phyloP scores from a whole-genome alignment of 306 rosid genomes.

The Sphenostylis stenocarpa region DNA sequence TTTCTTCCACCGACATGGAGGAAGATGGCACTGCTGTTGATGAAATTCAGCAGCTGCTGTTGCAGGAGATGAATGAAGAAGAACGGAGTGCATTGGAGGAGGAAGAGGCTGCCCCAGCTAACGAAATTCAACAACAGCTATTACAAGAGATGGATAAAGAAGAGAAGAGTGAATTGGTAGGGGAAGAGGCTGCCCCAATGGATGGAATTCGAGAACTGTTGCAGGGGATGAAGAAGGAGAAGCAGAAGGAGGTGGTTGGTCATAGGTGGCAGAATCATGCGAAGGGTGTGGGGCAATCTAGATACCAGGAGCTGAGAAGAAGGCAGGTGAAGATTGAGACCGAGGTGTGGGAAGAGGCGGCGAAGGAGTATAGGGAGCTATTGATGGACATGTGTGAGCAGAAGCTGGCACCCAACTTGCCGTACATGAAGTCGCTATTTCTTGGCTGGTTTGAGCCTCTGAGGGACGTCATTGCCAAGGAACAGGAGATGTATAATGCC shows the following conservation, averaged over 20 bases:
- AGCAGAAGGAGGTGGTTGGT: constrained; percentile 31
- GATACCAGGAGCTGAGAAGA: constrained; percentile 51
- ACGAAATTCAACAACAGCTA: constrained; percentile 49
- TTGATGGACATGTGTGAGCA: constrained; percentile 90
- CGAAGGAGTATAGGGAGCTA: constrained; percentile 77
- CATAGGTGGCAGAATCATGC: constrained; percentile 30
- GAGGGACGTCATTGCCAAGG: constrained; percentile 61
- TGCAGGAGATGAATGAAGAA: neutral
- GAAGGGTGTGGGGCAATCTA: constrained; percentile 47
- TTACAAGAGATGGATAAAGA: constrained; percentile 54
- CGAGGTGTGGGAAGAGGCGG: constrained; percentile 82
- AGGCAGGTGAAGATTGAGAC: constrained; percentile 90
- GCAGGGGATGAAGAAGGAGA: constrained; percentile 56
- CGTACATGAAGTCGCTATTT: constrained; percentile 81
- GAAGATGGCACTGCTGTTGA: constrained; percentile 54
- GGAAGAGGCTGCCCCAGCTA: constrained; percentile 53
- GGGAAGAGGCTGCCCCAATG: constrained; percentile 52
- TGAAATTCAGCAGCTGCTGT: constrained; percentile 15
- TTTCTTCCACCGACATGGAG: constrained; percentile 67
- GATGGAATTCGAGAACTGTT: constrained; percentile 54
- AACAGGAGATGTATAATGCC: constrained; percentile 52
- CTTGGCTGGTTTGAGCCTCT: constrained; percentile 99
- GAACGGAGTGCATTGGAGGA: constrained; percentile 48
- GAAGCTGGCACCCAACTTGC: constrained; percentile 88
- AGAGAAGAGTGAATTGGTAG: constrained; percentile 33